Evolutionary conservation across 2,329 filamentous ascomycete genomes (phyloP).

Genomic region (Aspergillus calidoustus): DNA sequence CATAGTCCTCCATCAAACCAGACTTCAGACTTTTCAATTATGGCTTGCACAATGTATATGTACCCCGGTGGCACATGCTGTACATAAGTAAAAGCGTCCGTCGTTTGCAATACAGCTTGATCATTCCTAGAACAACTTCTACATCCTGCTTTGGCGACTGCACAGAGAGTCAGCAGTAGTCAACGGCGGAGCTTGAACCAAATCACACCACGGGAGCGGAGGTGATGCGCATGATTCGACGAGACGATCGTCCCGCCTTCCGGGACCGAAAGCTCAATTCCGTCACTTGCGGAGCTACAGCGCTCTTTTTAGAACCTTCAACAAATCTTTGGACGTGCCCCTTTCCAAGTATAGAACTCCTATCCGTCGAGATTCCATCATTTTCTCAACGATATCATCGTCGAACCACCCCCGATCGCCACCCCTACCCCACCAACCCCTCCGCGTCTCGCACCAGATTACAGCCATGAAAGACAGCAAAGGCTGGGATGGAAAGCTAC

Average conservation of each 20-base stretch:
- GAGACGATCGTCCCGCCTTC: background rate
- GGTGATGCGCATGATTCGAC: background rate
- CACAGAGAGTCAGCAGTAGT: background rate
- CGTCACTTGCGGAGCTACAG: background rate
- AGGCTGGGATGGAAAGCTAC: conserved; percentile 53
- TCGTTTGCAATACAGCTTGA: conserved; percentile 28
- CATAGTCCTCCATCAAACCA: conserved; percentile 26
- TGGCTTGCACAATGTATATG: conserved; percentile 36
- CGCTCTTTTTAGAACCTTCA: conserved; percentile 1
- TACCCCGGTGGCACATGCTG: conserved; percentile 34
- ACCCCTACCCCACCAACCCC: background rate
- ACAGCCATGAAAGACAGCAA: conserved; percentile 46
- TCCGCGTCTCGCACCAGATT: background rate
- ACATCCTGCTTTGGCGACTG: background rate
- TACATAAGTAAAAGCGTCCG: conserved; percentile 35
- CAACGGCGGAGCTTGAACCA: background rate
- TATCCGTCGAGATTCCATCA: background rate
- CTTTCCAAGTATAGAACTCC: background rate
- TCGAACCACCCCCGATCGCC: background rate
- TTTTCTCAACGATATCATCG: background rate
- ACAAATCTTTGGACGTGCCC: background rate
- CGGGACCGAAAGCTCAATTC: background rate
- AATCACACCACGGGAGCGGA: background rate
- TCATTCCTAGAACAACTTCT: background rate
- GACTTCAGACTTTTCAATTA: conserved; percentile 24